phyloP scores from a whole-genome alignment of 768 basidiomycete genomes.

The Termitomyces sp. region DNA sequence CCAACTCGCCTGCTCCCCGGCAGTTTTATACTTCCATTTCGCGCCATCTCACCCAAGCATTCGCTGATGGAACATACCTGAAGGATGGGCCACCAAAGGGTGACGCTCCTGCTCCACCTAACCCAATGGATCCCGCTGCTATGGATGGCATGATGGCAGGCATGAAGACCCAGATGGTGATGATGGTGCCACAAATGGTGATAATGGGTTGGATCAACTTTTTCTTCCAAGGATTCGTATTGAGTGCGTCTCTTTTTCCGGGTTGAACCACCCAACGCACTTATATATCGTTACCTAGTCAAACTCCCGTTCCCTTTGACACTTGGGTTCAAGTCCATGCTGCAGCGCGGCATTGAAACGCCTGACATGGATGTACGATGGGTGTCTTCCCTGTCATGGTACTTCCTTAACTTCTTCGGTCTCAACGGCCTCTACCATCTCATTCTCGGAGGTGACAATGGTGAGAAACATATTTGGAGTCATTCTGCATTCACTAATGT shows the following conservation, averaged over 20 bases:
- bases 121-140: slow-evolving; percentile 85
- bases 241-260: slow-evolving; percentile 59
- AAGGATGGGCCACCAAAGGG: slow-evolving; percentile 76
- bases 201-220: slow-evolving; percentile 99
- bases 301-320: slow-evolving; percentile 97
- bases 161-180: slow-evolving; percentile 98
- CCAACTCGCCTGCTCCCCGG: slow-evolving; percentile 77
- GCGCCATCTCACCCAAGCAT: slow-evolving; percentile 64
- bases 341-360: slow-evolving; percentile 93
- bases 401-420: slow-evolving; percentile 98
- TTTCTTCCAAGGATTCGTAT: slow-evolving; percentile 98
- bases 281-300: slow-evolving; percentile 42
- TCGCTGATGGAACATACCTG: slow-evolving; percentile 72
- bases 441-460: slow-evolving; percentile 84
- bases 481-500: slow-evolving; percentile 1
- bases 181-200: slow-evolving; percentile 98
- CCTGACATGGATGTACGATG: slow-evolving; percentile 97
- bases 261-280: background rate
- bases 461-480: slow-evolving; percentile 37
- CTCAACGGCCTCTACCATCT: slow-evolving; percentile 93
- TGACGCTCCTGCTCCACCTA: slow-evolving; percentile 58
- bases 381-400: slow-evolving; percentile 99
- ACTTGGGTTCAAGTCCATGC: slow-evolving; percentile 95
- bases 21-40: slow-evolving; percentile 71
- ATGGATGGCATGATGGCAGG: slow-evolving; percentile 99